These are phyloP conservation scores for Gnomoniopsis smithogilvyi DNA, from an alignment of 2,329 filamentous ascomycete species.

Conservation along the genomic window DNA sequence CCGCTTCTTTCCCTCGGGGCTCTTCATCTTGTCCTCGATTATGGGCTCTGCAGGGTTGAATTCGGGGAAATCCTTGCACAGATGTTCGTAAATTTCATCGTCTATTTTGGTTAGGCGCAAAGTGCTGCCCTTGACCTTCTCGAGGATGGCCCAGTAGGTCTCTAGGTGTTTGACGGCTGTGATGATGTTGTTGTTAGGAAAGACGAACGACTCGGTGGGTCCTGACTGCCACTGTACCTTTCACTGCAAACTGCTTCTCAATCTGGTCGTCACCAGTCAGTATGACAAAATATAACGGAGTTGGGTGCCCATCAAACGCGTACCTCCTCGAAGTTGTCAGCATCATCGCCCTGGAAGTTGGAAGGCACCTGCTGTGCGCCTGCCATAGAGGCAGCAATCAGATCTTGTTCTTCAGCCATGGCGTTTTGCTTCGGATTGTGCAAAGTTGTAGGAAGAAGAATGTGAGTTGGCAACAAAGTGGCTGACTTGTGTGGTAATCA, in stretches of 20 bases:
- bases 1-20: constrained; percentile 86
- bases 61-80: constrained; percentile 85
- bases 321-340: constrained; percentile 54
- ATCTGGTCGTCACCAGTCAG: constrained; percentile 54
- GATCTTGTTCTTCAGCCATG: constrained; percentile 11
- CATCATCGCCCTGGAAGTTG: constrained; percentile 57
- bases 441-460: neutral
- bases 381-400: constrained; percentile 21
- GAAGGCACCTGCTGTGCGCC: constrained; percentile 38
- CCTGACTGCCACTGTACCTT: constrained; percentile 52
- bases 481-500: neutral
- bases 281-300: neutral
- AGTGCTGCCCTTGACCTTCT: constrained; percentile 83
- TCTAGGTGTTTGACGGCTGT: constrained; percentile 86
- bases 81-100: constrained; percentile 89
- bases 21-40: constrained; percentile 96
- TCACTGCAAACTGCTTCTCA: constrained; percentile 99
- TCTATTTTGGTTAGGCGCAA: constrained; percentile 91
- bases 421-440: neutral
- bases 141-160: constrained; percentile 95
- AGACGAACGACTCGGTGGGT: constrained; percentile 1
- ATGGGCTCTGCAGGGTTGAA: constrained; percentile 80
- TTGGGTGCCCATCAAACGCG: neutral
- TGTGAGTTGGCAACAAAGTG: neutral
- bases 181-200: neutral